Evolutionary conservation across 371 early-diverging fungal species (phyloP).

Genomic region (Rhizopus delemar): DNA sequence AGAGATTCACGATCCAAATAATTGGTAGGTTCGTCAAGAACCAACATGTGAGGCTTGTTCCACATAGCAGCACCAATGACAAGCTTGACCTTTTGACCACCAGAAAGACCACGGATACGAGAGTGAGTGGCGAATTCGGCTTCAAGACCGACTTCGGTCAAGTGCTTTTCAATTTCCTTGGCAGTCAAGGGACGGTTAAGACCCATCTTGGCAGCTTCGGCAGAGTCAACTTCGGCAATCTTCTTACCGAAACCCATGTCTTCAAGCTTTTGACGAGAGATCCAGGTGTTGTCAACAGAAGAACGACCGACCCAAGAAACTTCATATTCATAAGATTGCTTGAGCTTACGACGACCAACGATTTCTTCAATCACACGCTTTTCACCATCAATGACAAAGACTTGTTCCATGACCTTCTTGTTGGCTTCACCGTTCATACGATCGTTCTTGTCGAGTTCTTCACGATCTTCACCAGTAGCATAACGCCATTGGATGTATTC

Average conservation of each 20-base stretch:
- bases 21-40: constrained; percentile 89
- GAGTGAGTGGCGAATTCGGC: constrained; percentile 79
- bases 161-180: constrained; percentile 70
- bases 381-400: constrained; percentile 62
- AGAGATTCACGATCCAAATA: constrained; percentile 78
- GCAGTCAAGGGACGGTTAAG: constrained; percentile 63
- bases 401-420: constrained; percentile 65
- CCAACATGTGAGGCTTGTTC: constrained; percentile 84
- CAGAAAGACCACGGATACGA: constrained; percentile 84
- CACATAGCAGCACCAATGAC: constrained; percentile 84
- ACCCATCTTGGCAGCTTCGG: constrained; percentile 67
- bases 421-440: constrained; percentile 65
- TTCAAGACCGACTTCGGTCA: constrained; percentile 68
- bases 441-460: constrained; percentile 64
- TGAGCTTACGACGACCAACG: constrained; percentile 68
- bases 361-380: constrained; percentile 63
- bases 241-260: constrained; percentile 70
- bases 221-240: constrained; percentile 65
- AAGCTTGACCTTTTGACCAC: constrained; percentile 91
- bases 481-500: constrained; percentile 75
- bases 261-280: constrained; percentile 70
- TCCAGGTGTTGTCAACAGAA: constrained; percentile 69
- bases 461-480: constrained; percentile 69
- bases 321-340: constrained; percentile 70
- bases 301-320: constrained; percentile 61